These are phyloP conservation scores for Saururus chinensis DNA, from an alignment of 164 flowering plant genomes.

Conservation along the genomic window DNA sequence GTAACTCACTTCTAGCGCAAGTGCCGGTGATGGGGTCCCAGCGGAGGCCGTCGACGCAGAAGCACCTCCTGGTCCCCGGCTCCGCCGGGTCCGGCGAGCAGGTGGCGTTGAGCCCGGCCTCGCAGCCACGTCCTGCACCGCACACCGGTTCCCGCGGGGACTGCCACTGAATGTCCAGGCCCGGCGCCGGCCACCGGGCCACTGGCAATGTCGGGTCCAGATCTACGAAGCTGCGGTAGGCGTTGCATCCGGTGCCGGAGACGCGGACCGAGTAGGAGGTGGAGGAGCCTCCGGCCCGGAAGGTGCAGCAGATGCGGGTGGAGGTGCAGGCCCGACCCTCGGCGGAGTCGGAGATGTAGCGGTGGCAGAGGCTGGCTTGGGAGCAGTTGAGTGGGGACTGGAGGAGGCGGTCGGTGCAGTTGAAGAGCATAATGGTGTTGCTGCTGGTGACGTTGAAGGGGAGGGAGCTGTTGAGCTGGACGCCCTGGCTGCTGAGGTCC, in stretches of 20 bases:
- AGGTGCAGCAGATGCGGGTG: slow-evolving; percentile 34
- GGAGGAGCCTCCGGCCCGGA: slow-evolving; percentile 38
- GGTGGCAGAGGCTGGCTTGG: slow-evolving; percentile 31
- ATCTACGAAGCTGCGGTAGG: slow-evolving; percentile 40
- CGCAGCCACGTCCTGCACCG: slow-evolving; percentile 30
- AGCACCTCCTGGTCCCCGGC: slow-evolving; percentile 26
- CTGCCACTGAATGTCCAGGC: slow-evolving; percentile 43
- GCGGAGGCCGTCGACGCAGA: slow-evolving; percentile 25
- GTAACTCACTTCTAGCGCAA: slow-evolving; percentile 30
- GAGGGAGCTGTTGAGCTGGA: slow-evolving; percentile 31
- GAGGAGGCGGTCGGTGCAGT: slow-evolving; percentile 30
- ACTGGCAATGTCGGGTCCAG: slow-evolving; percentile 28
- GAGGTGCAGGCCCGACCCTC: slow-evolving; percentile 16
- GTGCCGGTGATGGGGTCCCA: slow-evolving; percentile 40
- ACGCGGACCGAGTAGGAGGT: slow-evolving; percentile 29
- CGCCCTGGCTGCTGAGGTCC: slow-evolving; percentile 24
- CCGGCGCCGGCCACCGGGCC: slow-evolving; percentile 35
- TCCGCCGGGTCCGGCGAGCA: slow-evolving; percentile 25
- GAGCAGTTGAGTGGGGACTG: slow-evolving; percentile 33
- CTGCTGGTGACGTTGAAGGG: slow-evolving; percentile 55
- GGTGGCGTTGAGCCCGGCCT: slow-evolving; percentile 18
- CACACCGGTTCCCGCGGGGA: slow-evolving; percentile 40
- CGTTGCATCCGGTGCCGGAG: slow-evolving; percentile 29
- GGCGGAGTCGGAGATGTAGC: not conserved
- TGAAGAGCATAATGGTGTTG: slow-evolving; percentile 44